Evolutionary conservation across 495 filamentous ascomycete species (phyloP).

Genomic region (Friedmanniomyces endolithicus): DNA sequence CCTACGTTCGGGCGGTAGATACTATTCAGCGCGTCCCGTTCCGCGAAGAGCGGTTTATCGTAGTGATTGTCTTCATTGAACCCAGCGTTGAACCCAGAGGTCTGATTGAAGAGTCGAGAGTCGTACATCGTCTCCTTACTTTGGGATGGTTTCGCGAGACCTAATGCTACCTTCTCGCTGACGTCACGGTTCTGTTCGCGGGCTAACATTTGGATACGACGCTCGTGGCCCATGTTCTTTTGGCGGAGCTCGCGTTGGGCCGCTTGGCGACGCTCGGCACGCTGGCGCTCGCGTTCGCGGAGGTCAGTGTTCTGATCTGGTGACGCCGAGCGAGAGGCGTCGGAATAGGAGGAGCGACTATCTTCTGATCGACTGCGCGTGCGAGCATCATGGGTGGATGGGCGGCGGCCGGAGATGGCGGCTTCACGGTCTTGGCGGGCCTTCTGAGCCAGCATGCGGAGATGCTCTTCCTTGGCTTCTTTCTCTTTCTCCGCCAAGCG

Average conservation of each 20-base stretch:
- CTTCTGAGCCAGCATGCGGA: slow-evolving; percentile 80
- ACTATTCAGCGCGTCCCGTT: slow-evolving; percentile 86
- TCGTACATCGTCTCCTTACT: slow-evolving; percentile 91
- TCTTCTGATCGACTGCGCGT: slow-evolving; percentile 32
- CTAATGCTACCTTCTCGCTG: slow-evolving; percentile 91
- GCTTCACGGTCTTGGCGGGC: slow-evolving; percentile 68
- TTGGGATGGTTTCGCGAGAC: slow-evolving; percentile 87
- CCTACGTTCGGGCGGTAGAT: slow-evolving; percentile 76
- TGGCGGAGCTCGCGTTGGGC: slow-evolving; percentile 83
- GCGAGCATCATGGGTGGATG: slow-evolving; percentile 17
- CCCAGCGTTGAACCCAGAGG: slow-evolving; percentile 71
- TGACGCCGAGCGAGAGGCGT: slow-evolving; percentile 38
- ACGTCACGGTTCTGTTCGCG: slow-evolving; percentile 95
- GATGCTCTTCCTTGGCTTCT: slow-evolving; percentile 79
- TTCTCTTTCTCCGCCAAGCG: slow-evolving; percentile 95
- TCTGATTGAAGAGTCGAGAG: slow-evolving; percentile 88
- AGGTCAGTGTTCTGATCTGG: slow-evolving; percentile 58
- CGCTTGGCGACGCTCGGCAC: slow-evolving; percentile 66
- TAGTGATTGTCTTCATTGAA: slow-evolving; percentile 98
- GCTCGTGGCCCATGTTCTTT: slow-evolving; percentile 89
- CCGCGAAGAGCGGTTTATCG: slow-evolving; percentile 94
- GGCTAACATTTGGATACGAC: slow-evolving; percentile 78
- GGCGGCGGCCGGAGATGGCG: slow-evolving; percentile 20
- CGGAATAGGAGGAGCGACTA: slow-evolving; percentile 27
- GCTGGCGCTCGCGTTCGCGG: slow-evolving; percentile 62